Base-by-base conservation (phyloP, 2,329 filamentous ascomycete genomes). In the Pyricularia pennisetigena region DNA sequence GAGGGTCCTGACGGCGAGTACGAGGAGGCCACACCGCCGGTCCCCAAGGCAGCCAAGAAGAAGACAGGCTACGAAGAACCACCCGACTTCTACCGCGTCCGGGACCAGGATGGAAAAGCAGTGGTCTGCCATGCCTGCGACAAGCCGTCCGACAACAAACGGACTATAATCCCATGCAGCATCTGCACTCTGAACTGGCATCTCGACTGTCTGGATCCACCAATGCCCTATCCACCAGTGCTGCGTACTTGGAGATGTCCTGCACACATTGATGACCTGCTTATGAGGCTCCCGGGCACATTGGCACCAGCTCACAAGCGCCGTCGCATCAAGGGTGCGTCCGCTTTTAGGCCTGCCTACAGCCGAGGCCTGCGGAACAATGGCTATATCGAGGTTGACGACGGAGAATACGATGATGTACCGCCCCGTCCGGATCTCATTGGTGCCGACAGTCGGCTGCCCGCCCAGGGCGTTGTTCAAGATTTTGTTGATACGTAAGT, bases 201-300 rank as follows among this genome's bases (percentile, higher is more conserved):
- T 80, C 82, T 97, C 67, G 94, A 98, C 78, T 99, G 95, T 78
- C 82, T 97, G 20, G 89, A 96, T 75, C 92, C 93, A 30, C 94
- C 94, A 41, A 80, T 94, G 74, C 88, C 93, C 41, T 88, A 91
- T 68, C 91, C 93, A 57, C 94, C 94, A 12, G 85, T 88, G 66
- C 83, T 90, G 67, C 88, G 89, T 74, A 90, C 88, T 68, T 99
- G 93, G 92, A 90, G 88, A 78, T 99, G 95, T 75, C 94, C 94
- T 66, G 88, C 91, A 71, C 95, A 99, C 76, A 83, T 90, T 61
- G 92, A 95, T 67, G 89, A 94, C 71, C 84, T 94, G 68, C 82
- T 97, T 69, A 80, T 80, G 32, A 80, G 84, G 64, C 79, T 89
- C 24, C 86, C 88, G 9, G 78, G 78, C 24, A 78, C 81, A 64